Evolutionary conservation across 2,329 filamentous ascomycete genomes (phyloP).

Genomic region (Venturiaceae sp.): DNA sequence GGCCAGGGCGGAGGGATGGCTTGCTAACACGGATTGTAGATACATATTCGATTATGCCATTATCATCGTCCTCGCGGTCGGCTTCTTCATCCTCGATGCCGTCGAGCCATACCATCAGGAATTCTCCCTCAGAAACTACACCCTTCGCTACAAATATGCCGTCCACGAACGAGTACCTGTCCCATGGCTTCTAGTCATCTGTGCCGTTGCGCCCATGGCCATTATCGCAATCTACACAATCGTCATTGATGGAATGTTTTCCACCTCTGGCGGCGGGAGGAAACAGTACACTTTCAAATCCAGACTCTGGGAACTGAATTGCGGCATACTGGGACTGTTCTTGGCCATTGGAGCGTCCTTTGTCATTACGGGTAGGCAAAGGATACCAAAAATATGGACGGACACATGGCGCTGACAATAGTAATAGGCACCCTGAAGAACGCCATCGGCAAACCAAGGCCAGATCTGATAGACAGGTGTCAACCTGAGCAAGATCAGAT

Average conservation of each 20-base stretch:
- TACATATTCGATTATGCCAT: slow-evolving; percentile 52
- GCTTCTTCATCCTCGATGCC: slow-evolving; percentile 6
- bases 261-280: slow-evolving; percentile 31
- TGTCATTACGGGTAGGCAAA: slow-evolving; percentile 36
- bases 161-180: slow-evolving; percentile 45
- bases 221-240: slow-evolving; percentile 48
- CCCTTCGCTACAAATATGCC: slow-evolving; percentile 49
- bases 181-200: slow-evolving; percentile 36
- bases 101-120: slow-evolving; percentile 9
- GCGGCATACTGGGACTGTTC: slow-evolving; percentile 46
- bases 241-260: slow-evolving; percentile 49
- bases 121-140: slow-evolving; percentile 32
- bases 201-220: slow-evolving; percentile 36
- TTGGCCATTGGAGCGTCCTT: slow-evolving; percentile 45
- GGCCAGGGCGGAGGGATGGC: neutral
- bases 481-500: slow-evolving; percentile 24
- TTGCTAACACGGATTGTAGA: slow-evolving; percentile 25
- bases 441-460: slow-evolving; percentile 48
- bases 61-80: slow-evolving; percentile 20
- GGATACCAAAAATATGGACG: too few species aligned
- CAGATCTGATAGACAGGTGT: slow-evolving; percentile 49
- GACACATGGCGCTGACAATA: neutral
- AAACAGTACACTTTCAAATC: slow-evolving; percentile 42
- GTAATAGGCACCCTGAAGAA: slow-evolving; percentile 41
- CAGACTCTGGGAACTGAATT: slow-evolving; percentile 53